phyloP scores from a whole-genome alignment of 306 rosid species.

The Ammopiptanthus mongolicus region DNA sequence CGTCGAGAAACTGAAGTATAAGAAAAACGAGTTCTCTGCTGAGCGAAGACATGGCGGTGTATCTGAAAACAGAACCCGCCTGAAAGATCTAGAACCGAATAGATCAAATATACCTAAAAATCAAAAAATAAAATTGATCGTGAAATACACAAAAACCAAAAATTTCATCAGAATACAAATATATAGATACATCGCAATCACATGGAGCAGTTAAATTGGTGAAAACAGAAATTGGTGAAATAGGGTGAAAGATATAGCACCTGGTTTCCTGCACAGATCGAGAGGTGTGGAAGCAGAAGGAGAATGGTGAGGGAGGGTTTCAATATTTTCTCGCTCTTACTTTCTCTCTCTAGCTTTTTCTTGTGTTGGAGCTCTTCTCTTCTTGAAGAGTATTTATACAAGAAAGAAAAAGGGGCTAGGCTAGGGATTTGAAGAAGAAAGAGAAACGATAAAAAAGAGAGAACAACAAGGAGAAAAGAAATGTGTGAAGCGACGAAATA shows the following conservation, averaged over 20 bases:
- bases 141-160: neutral
- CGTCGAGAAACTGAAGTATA: conserved; percentile 98
- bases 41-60: conserved; percentile 80
- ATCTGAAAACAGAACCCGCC: conserved; percentile 16
- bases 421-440: conserved; percentile 80
- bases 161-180: neutral
- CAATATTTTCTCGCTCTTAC: conserved; percentile 52
- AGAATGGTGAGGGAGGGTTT: conserved; percentile 36
- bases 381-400: conserved; percentile 71
- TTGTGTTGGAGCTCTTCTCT: conserved; percentile 39
- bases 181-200: neutral
- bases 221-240: conserved; percentile 1
- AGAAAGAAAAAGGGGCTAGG: conserved; percentile 53
- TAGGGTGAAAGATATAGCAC: conserved; percentile 29
- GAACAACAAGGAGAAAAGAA: conserved; percentile 18
- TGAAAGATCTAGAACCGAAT: conserved; percentile 45
- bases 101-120: conserved; percentile 57
- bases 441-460: conserved; percentile 37
- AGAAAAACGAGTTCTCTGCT: conserved; percentile 99
- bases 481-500: conserved; percentile 61
- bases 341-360: conserved; percentile 68
- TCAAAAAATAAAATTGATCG: conserved; percentile 33
- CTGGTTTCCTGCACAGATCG: conserved; percentile 67
- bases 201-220: neutral
- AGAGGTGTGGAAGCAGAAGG: conserved; percentile 38